Conservation (phyloP, 768 basidiomycete genomes). For the Kwoniella mangroviensis region DNA sequence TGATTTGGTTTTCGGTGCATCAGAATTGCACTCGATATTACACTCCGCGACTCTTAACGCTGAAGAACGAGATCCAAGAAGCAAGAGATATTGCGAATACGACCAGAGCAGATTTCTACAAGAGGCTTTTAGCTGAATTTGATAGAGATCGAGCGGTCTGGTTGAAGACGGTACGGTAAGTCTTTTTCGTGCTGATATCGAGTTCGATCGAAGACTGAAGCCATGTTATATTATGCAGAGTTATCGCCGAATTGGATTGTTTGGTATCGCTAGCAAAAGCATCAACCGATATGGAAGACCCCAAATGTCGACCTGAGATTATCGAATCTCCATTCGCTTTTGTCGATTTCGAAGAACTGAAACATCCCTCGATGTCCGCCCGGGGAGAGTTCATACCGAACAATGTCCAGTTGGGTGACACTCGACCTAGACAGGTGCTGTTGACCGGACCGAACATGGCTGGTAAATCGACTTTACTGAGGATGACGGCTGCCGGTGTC, state of each 20-base stretch:
- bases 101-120: slow-evolving; percentile 79
- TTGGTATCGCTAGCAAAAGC: slow-evolving; percentile 87
- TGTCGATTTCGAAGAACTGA: slow-evolving; percentile 83
- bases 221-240: slow-evolving; percentile 59
- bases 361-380: slow-evolving; percentile 83
- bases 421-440: slow-evolving; percentile 68
- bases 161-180: slow-evolving; percentile 54
- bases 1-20: no score
- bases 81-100: slow-evolving; percentile 83
- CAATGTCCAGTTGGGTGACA: slow-evolving; percentile 79
- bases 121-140: slow-evolving; percentile 52
- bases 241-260: slow-evolving; percentile 95
- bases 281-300: slow-evolving; percentile 87
- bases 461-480: slow-evolving; percentile 77
- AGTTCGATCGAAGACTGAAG: not conserved
- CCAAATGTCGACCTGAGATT: slow-evolving; percentile 87
- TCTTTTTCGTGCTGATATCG: slow-evolving; percentile 1
- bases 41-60: slow-evolving; percentile 71
- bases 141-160: slow-evolving; percentile 54
- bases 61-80: slow-evolving; percentile 85
- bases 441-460: slow-evolving; percentile 76
- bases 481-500: slow-evolving; percentile 94
- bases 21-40: slow-evolving; percentile 78
- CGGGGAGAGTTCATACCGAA: slow-evolving; percentile 88
- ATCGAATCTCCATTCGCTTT: slow-evolving; percentile 71